phyloP scores from a whole-genome alignment of 1,284 basidiomycete species.

The Ustilago trichophora region DNA sequence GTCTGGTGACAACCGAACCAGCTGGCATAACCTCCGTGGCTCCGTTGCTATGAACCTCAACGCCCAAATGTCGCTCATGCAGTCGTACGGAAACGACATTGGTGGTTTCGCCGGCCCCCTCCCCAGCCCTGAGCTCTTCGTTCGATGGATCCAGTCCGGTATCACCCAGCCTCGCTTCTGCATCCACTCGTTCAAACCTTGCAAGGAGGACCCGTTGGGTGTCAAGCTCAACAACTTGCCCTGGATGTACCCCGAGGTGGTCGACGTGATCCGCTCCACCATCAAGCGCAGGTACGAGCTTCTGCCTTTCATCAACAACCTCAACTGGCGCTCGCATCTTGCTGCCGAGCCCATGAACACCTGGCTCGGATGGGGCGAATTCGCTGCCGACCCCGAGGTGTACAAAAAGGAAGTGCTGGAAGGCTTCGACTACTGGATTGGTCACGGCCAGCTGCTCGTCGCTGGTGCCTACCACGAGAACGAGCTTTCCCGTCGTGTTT shows the following conservation, averaged over 20 bases:
- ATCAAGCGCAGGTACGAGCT: slow-evolving; percentile 69
- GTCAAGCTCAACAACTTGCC: slow-evolving; percentile 67
- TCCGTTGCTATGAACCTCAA: slow-evolving; percentile 65
- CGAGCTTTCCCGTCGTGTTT: slow-evolving; percentile 64
- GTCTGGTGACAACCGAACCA: slow-evolving; percentile 68
- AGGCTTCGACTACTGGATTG: slow-evolving; percentile 69
- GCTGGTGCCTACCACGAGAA: slow-evolving; percentile 67
- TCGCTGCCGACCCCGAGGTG: slow-evolving; percentile 67
- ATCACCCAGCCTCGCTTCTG: slow-evolving; percentile 56
- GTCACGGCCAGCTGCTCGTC: slow-evolving; percentile 67
- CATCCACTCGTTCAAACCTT: slow-evolving; percentile 69
- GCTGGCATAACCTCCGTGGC: slow-evolving; percentile 68
- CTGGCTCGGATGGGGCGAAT: slow-evolving; percentile 67
- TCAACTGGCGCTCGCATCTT: slow-evolving; percentile 68
- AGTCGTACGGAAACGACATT: slow-evolving; percentile 66
- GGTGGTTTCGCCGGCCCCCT: slow-evolving; percentile 69
- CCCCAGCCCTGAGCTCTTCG: slow-evolving; percentile 68
- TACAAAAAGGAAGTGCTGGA: slow-evolving; percentile 66
- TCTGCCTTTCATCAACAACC: slow-evolving; percentile 65
- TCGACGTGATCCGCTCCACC: slow-evolving; percentile 65
- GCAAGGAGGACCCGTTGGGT: slow-evolving; percentile 66
- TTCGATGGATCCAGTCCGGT: slow-evolving; percentile 69
- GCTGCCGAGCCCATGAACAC: slow-evolving; percentile 67
- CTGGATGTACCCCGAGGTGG: slow-evolving; percentile 69
- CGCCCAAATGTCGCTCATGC: slow-evolving; percentile 65